Base-by-base conservation (phyloP, 1,139 yeast species). In the Blastobotrys aristatus region DNA sequence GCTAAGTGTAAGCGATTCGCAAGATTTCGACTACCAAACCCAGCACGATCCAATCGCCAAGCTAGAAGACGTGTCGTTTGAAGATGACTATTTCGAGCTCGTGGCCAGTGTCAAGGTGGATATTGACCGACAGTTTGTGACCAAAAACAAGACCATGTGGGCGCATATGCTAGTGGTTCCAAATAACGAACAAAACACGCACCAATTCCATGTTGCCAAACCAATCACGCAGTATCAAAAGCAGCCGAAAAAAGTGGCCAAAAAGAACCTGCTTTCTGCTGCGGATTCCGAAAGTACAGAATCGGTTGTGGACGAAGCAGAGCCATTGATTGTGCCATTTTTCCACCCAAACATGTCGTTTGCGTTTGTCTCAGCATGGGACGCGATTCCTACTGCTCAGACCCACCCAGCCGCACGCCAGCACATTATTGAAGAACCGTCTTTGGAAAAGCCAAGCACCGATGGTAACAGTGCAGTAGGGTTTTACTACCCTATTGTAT, bases 321-420 rank as follows among this genome's bases (percentile, higher is more conserved):
- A 34, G 10, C 46, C 46, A 3, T 45, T 37, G 8, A 52, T 67
- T 29, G 62, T 60, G 13, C 58, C 70, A 0, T 66, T 61, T 52
- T 69, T 65, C 62, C 70, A 69, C 48, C 71, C 72, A 18, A 68
- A 69, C 48, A 67, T 61, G 8, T 62, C 63, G 0, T 24, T 55
- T 6, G 53, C 53, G 22, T 55, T 66, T 7, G 66, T 63, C 20
- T 50, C 48, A 27, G 24, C 45, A 2, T 43, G 35, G 40, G 46
- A 41, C 30, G 29, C 45, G 7, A 24, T 48, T 16, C 41, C 46
- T 18, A 38, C 27, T 40, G 45, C 40, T 3, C 42, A 63, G 27
- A 47, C 65, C 49, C 53, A 60, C 10, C 53, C 64, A 39, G 50
- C 72, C 51, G 21, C 55, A 33, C 50, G 58, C 5, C 55, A 55